Evolutionary conservation across 768 basidiomycete genomes (phyloP).

Genomic region (Paxillus ammoniavirescens): DNA sequence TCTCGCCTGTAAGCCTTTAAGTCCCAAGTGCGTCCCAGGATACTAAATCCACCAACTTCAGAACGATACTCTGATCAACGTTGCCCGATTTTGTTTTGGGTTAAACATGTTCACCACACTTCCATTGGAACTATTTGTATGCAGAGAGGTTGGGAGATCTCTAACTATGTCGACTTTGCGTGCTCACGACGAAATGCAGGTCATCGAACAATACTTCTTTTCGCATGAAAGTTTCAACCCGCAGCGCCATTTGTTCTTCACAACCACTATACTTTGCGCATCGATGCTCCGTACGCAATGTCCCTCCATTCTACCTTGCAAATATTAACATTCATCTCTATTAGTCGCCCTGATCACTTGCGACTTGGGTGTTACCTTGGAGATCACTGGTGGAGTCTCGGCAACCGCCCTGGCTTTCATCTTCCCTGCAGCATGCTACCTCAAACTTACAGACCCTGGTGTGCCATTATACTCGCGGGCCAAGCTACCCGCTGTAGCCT

Average conservation of each 20-base stretch:
- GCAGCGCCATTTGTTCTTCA: conserved; percentile 88
- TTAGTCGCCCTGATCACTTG: conserved; percentile 90
- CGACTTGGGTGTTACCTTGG: conserved; percentile 97
- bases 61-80: conserved; percentile 88
- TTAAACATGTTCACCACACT: conserved; percentile 98
- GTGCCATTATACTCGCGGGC: conserved; percentile 65
- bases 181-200: conserved; percentile 42
- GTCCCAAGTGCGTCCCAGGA: neutral
- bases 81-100: conserved; percentile 92
- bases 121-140: conserved; percentile 94
- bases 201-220: conserved; percentile 96
- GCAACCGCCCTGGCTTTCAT: conserved; percentile 92
- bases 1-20: conserved; percentile 55
- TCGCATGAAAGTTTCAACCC: conserved; percentile 79
- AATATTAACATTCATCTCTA: neutral
- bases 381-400: conserved; percentile 96
- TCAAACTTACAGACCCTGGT: conserved; percentile 61
- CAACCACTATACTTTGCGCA: conserved; percentile 75
- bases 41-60: conserved; percentile 27
- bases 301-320: neutral
- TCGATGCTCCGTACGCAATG: conserved; percentile 72
- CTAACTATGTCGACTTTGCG: neutral
- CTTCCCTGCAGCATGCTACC: conserved; percentile 84
- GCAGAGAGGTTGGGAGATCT: conserved; percentile 69
- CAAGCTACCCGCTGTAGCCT: conserved; percentile 74